Evolutionary conservation across 2,329 filamentous ascomycete genomes (phyloP), one percentile per base, ranked within the genome.

Genomic region (Helotiales sp.): DNA sequence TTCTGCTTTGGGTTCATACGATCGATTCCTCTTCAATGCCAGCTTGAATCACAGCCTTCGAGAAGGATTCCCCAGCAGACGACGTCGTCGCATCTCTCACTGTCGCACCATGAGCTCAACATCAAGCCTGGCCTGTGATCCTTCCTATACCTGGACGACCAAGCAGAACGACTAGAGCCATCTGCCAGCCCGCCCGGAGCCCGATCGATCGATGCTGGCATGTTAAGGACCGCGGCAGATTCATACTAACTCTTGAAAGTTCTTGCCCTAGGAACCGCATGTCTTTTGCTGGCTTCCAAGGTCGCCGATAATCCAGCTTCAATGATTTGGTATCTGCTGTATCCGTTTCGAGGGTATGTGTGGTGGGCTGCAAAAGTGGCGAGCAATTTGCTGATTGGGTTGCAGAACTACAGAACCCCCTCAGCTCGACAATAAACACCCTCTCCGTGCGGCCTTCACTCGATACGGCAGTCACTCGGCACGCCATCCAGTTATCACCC

Each of bases 321-420:
- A 59, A 84, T 92, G 90, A 90, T 92, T 80, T 92, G 90, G 90
- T 92, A 91, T 82, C 80, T 93, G 61, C 82, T 93, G 72, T 93
- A 91, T 81, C 91, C 91, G 76, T 83, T 93, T 73, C 86, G 91
- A 85, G 90, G 91, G 90, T 92, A 80, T 79, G 89, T 54, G 15
- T 13, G 45, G 3, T 50, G n/a, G 17, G 17, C 52, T 40, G 45
- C 60, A 6, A 8, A 37, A 30, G 50, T 11, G 17, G 47, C 58
- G 34, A 37, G 22, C 22, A 49, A 8, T 4, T 28, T 34, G 59
- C 64, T 73, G 43, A 70, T 76, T 50, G 73, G 61, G 49, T 40
- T 13, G 28, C 75, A 93, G 91, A 82, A 93, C 91, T 66, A 91
- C 90, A 72, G 88, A 92, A 81, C 89, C 90, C 71, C 91, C 91